Conservation (phyloP, 2,329 filamentous ascomycete species). For the Ophiostoma montium region DNA sequence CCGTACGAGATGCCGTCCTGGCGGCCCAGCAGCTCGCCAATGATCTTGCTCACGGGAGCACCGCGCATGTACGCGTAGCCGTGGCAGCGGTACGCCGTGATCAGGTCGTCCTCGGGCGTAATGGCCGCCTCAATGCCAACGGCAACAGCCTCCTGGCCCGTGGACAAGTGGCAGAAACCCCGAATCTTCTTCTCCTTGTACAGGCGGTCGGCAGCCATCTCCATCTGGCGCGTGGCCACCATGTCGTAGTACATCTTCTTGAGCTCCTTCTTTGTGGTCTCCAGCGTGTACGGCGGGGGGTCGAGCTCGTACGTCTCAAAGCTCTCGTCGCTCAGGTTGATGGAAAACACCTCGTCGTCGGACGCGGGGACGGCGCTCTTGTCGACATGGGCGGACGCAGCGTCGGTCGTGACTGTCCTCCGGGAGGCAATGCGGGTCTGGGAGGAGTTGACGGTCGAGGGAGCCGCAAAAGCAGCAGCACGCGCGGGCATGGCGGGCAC, state of each 20-base stretch:
- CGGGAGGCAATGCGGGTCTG: constrained; percentile 29
- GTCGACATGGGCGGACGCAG: constrained; percentile 79
- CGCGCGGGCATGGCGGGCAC: constrained; percentile 19
- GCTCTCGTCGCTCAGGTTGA: constrained; percentile 92
- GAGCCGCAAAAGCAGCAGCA: constrained; percentile 1
- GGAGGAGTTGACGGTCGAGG: background rate
- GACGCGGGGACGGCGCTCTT: constrained; percentile 61
- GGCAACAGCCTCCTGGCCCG: constrained; percentile 93
- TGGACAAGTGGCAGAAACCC: constrained; percentile 98
- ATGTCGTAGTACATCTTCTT: constrained; percentile 99
- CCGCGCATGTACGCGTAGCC: constrained; percentile 96
- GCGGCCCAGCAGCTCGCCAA: constrained; percentile 88
- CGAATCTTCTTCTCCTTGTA: constrained; percentile 99
- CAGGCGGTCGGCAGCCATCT: constrained; percentile 95
- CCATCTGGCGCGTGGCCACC: constrained; percentile 92
- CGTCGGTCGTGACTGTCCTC: constrained; percentile 86
- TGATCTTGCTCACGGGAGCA: constrained; percentile 77
- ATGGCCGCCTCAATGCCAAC: constrained; percentile 95
- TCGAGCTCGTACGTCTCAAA: constrained; percentile 99
- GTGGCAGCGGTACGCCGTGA: constrained; percentile 98
- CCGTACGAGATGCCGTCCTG: constrained; percentile 95
- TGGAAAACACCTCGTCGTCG: constrained; percentile 84
- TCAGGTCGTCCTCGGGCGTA: constrained; percentile 80
- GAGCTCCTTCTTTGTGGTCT: constrained; percentile 93
- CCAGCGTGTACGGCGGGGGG: constrained; percentile 80